Percentiles rank a stretch among this genome's conserved stretches.
Conservation (phyloP, 106 monocot genomes). For the Xerophyta viscosa region DNA sequence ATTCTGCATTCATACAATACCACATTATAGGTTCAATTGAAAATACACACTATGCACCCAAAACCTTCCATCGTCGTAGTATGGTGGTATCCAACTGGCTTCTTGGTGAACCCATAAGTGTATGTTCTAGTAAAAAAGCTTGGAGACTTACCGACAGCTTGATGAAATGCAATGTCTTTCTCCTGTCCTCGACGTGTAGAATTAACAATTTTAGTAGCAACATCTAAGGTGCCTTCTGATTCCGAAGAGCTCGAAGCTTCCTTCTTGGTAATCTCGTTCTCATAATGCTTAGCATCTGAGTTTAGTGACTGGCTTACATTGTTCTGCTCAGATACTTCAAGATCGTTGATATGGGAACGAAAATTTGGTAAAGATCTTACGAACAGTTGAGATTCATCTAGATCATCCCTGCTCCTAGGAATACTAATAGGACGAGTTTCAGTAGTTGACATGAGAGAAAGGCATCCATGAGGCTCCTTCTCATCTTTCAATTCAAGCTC, state of each 20-base stretch:
- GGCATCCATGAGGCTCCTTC: conserved; percentile 8
- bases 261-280: conserved; percentile 9
- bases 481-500: conserved; percentile 7
- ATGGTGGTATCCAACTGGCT: too few species aligned
- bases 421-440: conserved; percentile 33
- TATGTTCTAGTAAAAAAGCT: too few species aligned
- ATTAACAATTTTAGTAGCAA: conserved; percentile 11
- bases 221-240: conserved; percentile 7
- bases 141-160: conserved; percentile 36
- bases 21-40: conserved; percentile 5
- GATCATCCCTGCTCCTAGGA: conserved; percentile 18
- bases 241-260: conserved; percentile 14
- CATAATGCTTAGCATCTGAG: conserved; percentile 8
- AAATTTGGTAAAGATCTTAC: conserved; percentile 54
- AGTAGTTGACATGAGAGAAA: conserved; percentile 7
- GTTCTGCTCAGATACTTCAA: conserved; percentile 29
- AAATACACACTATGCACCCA: too few species aligned
- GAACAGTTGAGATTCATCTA: conserved; percentile 8
- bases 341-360: conserved; percentile 42
- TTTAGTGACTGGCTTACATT: conserved; percentile 37
- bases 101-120: too few species aligned
- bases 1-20: conserved; percentile 23
- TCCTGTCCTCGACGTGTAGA: too few species aligned
- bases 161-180: conserved; percentile 6
- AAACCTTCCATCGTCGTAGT: too few species aligned